phyloP scores from a whole-genome alignment of 352 stramenopile species.

The Phytophthora megakarya region DNA sequence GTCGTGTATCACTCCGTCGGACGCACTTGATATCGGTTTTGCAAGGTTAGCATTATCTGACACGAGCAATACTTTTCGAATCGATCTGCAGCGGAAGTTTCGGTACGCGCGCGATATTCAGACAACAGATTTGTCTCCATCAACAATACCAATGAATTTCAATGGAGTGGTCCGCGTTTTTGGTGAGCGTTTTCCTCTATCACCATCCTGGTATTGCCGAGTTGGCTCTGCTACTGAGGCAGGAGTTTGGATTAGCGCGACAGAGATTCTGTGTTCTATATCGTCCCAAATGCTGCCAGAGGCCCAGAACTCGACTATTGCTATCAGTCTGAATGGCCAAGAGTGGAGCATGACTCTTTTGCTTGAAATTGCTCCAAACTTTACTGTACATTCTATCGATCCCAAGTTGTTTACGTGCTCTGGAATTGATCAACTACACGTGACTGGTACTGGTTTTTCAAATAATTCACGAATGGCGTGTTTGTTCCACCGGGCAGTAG shows the following conservation, averaged over 20 bases:
- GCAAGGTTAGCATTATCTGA: slow-evolving; percentile 33
- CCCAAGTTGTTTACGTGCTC: slow-evolving; percentile 33
- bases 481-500: slow-evolving; percentile 39
- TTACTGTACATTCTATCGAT: slow-evolving; percentile 27
- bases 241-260: slow-evolving; percentile 35
- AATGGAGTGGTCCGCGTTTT: slow-evolving; percentile 38
- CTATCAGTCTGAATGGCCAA: slow-evolving; percentile 54
- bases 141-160: slow-evolving; percentile 42
- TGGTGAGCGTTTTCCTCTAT: slow-evolving; percentile 29
- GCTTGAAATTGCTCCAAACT: slow-evolving; percentile 25
- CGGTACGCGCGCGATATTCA: slow-evolving; percentile 32
- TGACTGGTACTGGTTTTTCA: slow-evolving; percentile 46
- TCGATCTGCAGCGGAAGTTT: slow-evolving; percentile 38
- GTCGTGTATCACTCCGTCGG: slow-evolving; percentile 29
- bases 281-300: slow-evolving; percentile 3
- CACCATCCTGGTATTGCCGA: slow-evolving; percentile 32
- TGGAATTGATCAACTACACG: slow-evolving; percentile 15
- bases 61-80: slow-evolving; percentile 20
- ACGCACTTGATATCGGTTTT: slow-evolving; percentile 3
- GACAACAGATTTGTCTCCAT: slow-evolving; percentile 19
- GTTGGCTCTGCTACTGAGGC: slow-evolving; percentile 12
- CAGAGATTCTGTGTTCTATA: slow-evolving; percentile 34
- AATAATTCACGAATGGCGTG: slow-evolving; percentile 40
- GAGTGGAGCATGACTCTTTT: slow-evolving; percentile 39
- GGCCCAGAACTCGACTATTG: slow-evolving; percentile 15